Percentiles rank a stretch among this genome's conserved stretches.
These are phyloP conservation scores for Rhizopus stolonifer DNA, from an alignment of 371 early-diverging fungal genomes.

Conservation along the genomic window DNA sequence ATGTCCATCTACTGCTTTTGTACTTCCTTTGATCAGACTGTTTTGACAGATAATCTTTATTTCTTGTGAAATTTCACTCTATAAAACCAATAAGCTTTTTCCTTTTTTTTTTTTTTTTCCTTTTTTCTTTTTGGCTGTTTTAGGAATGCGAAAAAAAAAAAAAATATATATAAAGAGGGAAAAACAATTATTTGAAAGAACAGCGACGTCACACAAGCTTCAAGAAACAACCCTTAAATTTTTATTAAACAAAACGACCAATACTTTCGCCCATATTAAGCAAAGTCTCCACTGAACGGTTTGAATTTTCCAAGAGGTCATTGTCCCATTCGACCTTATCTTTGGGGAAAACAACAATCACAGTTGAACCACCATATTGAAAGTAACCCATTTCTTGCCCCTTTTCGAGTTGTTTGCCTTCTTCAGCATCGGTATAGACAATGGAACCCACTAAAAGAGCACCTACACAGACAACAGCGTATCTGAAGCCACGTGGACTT, in stretches of 20 bases:
- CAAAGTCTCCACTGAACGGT: slow-evolving; percentile 56
- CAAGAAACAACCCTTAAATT: not conserved
- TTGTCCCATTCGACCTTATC: slow-evolving; percentile 58
- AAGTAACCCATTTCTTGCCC: slow-evolving; percentile 74
- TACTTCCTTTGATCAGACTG: slow-evolving; percentile 35
- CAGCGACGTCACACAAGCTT: not conserved
- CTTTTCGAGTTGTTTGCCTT: slow-evolving; percentile 34
- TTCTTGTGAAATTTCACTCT: slow-evolving; percentile 30
- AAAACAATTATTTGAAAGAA: slow-evolving; percentile 2
- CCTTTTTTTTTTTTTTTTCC: not conserved
- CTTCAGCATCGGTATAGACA: slow-evolving; percentile 38
- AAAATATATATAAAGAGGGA: not conserved
- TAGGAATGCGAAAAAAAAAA: not conserved
- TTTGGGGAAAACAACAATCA: slow-evolving; percentile 60
- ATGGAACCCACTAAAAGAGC: slow-evolving; percentile 52
- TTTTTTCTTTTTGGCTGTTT: not conserved
- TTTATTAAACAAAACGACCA: slow-evolving; percentile 18
- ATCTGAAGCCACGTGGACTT: slow-evolving; percentile 19
- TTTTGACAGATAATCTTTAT: slow-evolving; percentile 45
- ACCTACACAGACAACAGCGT: slow-evolving; percentile 46
- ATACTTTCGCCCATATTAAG: slow-evolving; percentile 45
- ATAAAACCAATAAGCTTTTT: not conserved
- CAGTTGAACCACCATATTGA: slow-evolving; percentile 66
- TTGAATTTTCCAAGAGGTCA: slow-evolving; percentile 56
- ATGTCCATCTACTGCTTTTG: slow-evolving; percentile 45